These are phyloP conservation scores for Drechslera avenae DNA, from an alignment of 2,329 filamentous ascomycete genomes.

Conservation along the genomic window DNA sequence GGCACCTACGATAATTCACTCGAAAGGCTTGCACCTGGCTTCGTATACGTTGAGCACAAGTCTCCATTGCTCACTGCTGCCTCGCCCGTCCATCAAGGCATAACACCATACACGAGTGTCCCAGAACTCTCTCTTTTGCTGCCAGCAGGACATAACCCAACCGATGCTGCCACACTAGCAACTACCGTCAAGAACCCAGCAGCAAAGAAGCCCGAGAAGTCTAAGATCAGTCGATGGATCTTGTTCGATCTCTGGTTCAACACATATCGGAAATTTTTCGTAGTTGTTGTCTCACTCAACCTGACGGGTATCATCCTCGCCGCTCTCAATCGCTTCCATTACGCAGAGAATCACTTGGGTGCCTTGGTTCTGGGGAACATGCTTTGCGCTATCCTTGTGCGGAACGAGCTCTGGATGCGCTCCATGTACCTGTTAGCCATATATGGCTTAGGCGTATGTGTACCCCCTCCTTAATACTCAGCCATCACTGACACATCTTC, in stretches of 20 bases:
- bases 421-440: slow-evolving; percentile 41
- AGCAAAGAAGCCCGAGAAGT: slow-evolving; percentile 17
- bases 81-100: slow-evolving; percentile 41
- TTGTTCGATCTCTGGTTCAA: slow-evolving; percentile 44
- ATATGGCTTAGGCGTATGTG: slow-evolving; percentile 36
- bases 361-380: slow-evolving; percentile 43
- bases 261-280: slow-evolving; percentile 45
- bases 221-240: slow-evolving; percentile 38
- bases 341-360: slow-evolving; percentile 42
- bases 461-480: neutral
- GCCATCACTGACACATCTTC: slow-evolving; percentile 5
- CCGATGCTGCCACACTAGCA: slow-evolving; percentile 23
- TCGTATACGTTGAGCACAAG: slow-evolving; percentile 34
- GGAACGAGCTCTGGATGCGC: slow-evolving; percentile 43
- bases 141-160: slow-evolving; percentile 22
- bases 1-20: slow-evolving; percentile 37
- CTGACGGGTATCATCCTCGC: slow-evolving; percentile 38
- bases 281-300: slow-evolving; percentile 39
- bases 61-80: slow-evolving; percentile 12
- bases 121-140: slow-evolving; percentile 38
- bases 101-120: slow-evolving; percentile 40
- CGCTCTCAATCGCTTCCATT: slow-evolving; percentile 34
- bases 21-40: slow-evolving; percentile 31
- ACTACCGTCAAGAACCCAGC: slow-evolving; percentile 23
- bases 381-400: slow-evolving; percentile 38